Evolutionary conservation across 1,284 basidiomycete genomes (phyloP).

Genomic region (Inonotus obliquus): DNA sequence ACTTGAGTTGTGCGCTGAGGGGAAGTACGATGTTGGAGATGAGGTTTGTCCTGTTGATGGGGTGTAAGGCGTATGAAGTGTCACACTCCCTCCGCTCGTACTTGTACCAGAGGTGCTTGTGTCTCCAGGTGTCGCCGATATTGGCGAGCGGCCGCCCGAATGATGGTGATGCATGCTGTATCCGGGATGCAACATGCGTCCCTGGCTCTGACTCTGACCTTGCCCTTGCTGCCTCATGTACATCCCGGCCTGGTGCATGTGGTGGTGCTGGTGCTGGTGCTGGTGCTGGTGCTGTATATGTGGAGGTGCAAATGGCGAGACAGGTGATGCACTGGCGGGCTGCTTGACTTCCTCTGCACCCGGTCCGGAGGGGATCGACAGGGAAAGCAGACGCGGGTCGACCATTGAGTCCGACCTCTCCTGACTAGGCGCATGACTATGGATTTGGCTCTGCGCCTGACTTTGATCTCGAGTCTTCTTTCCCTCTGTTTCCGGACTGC

Average conservation of each 20-base stretch:
- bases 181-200: conserved; percentile 21
- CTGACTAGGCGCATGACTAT: not conserved
- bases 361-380: conserved; percentile 1
- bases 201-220: conserved; percentile 24
- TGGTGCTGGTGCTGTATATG: not conserved
- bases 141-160: not conserved
- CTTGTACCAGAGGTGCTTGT: conserved; percentile 2
- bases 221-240: conserved; percentile 26
- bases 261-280: not conserved
- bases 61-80: conserved; percentile 14
- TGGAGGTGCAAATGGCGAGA: conserved; percentile 20
- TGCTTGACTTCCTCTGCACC: not conserved
- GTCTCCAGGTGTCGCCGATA: not conserved
- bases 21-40: conserved; percentile 6
- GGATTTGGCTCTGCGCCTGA: not conserved
- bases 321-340: conserved; percentile 17
- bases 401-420: not conserved
- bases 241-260: not conserved
- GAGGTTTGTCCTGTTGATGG: not conserved
- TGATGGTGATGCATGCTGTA: conserved; percentile 1
- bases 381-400: conserved; percentile 3
- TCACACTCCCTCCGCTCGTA: conserved; percentile 15
- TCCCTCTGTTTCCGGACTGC: conserved; percentile 1
- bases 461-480: not conserved
- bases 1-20: not conserved